These are phyloP conservation scores for Dalbergia cultrata DNA, from an alignment of 306 rosid species.

Conservation along the genomic window DNA sequence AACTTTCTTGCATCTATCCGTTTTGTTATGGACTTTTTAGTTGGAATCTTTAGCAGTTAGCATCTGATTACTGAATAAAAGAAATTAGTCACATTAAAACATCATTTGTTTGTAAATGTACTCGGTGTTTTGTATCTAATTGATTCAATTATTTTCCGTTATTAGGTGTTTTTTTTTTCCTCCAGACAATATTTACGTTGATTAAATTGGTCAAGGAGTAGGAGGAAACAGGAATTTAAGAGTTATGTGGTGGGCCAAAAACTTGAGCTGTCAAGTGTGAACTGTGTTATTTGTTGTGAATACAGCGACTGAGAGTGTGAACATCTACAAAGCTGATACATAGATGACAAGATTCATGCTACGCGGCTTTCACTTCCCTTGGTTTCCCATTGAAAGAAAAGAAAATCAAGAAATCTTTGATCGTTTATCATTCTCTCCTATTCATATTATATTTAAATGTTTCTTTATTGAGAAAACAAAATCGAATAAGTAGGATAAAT, in stretches of 20 bases:
- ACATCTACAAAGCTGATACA: background rate
- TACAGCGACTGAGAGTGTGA: background rate
- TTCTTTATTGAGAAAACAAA: too few species aligned
- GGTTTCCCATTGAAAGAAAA: background rate
- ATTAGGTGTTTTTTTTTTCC: background rate
- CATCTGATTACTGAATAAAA: background rate
- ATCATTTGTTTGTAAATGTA: conserved; percentile 2
- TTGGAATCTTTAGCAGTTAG: conserved; percentile 30
- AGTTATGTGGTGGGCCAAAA: background rate
- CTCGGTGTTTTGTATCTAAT: background rate
- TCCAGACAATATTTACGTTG: background rate
- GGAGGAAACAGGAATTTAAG: background rate
- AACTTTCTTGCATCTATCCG: background rate
- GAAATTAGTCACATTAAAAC: background rate
- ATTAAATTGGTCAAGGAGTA: background rate
- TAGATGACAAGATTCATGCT: background rate
- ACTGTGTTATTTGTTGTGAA: background rate
- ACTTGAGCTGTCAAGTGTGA: background rate
- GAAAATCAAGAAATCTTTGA: background rate
- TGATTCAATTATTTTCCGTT: background rate
- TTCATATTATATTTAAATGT: too few species aligned
- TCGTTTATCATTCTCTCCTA: too few species aligned
- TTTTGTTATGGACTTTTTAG: conserved; percentile 43
- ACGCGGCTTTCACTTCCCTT: background rate
- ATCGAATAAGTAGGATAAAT: too few species aligned